Evolutionary conservation across 2,329 filamentous ascomycete species (phyloP).

Genomic region (Tetracladium maxilliforme): DNA sequence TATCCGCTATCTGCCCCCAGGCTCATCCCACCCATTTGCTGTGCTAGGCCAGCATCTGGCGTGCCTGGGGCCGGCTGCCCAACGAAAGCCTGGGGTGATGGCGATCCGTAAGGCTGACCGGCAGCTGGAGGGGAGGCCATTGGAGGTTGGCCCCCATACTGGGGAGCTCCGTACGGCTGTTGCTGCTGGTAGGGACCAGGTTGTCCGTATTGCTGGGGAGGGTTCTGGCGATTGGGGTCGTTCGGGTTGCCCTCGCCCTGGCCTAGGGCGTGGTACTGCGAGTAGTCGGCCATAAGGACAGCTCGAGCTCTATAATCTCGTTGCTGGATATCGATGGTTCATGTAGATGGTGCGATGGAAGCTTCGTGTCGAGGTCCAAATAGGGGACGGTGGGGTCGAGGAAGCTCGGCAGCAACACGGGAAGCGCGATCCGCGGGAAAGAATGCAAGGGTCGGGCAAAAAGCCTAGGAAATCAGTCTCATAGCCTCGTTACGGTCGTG

Average conservation of each 20-base stretch:
- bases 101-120: slow-evolving; percentile 16
- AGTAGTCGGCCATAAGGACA: slow-evolving; percentile 35
- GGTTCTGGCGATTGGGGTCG: slow-evolving; percentile 39
- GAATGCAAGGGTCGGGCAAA: no score
- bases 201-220: slow-evolving; percentile 6
- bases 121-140: slow-evolving; percentile 8
- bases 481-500: no score
- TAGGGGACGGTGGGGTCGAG: no score
- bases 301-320: slow-evolving; percentile 1
- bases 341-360: no score
- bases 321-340: background rate
- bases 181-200: slow-evolving; percentile 5
- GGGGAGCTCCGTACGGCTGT: slow-evolving; percentile 5
- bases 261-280: slow-evolving; percentile 39
- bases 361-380: no score
- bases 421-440: no score
- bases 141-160: slow-evolving; percentile 14
- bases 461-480: no score
- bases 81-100: slow-evolving; percentile 12
- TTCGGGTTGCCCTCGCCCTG: slow-evolving; percentile 39
- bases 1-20: slow-evolving; percentile 39
- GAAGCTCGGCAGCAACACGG: no score
- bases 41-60: slow-evolving; percentile 37
- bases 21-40: slow-evolving; percentile 67
- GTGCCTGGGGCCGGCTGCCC: slow-evolving; percentile 15